Percentiles rank a stretch among this genome's conserved stretches.
These are phyloP conservation scores for Simplicillium aogashimaense DNA, from an alignment of 2,329 filamentous ascomycete species.

Conservation along the genomic window DNA sequence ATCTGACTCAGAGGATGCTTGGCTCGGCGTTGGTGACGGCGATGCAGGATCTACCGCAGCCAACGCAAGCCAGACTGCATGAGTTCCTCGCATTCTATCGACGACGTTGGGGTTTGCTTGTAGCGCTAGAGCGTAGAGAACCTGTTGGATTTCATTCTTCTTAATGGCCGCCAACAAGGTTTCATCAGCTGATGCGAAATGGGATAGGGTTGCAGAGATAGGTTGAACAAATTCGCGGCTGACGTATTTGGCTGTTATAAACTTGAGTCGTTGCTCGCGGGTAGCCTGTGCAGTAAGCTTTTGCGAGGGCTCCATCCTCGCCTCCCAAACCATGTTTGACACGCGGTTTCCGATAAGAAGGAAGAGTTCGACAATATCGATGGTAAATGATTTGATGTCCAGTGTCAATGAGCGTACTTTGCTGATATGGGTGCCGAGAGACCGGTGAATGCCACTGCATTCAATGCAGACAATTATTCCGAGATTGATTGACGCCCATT, in stretches of 20 bases:
- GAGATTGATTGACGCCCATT: constrained; percentile 98
- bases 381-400: constrained; percentile 91
- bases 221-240: constrained; percentile 74
- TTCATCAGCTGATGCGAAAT: constrained; percentile 73
- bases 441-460: constrained; percentile 94
- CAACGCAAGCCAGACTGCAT: constrained; percentile 81
- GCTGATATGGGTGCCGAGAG: constrained; percentile 92
- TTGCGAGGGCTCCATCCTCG: constrained; percentile 59
- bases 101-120: constrained; percentile 77
- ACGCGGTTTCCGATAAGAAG: constrained; percentile 87
- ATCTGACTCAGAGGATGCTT: constrained; percentile 30
- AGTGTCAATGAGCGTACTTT: constrained; percentile 93
- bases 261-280: constrained; percentile 82
- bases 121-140: constrained; percentile 81
- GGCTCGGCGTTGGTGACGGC: constrained; percentile 43
- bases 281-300: constrained; percentile 73
- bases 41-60: constrained; percentile 86
- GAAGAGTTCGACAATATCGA: constrained; percentile 91
- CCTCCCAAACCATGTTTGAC: constrained; percentile 96
- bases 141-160: constrained; percentile 88
- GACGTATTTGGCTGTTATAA: constrained; percentile 92
- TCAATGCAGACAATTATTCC: constrained; percentile 96
- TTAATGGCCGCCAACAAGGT: constrained; percentile 88
- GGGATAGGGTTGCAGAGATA: constrained; percentile 63
- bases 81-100: constrained; percentile 80